Conservation (phyloP, 306 rosid genomes). For the Cicer bijugum region DNA sequence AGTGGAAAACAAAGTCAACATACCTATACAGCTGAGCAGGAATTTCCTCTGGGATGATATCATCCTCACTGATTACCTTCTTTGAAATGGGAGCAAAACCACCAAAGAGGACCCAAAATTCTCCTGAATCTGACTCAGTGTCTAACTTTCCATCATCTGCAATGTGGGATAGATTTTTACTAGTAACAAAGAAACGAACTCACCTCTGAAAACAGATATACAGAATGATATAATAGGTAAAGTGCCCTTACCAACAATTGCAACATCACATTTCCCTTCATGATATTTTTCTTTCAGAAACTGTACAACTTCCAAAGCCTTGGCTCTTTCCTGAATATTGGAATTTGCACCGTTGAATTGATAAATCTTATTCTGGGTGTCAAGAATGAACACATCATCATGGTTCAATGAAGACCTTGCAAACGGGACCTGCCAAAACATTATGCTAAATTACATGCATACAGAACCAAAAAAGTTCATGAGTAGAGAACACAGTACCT, state of each 20-base stretch:
- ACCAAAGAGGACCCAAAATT: slow-evolving; percentile 97
- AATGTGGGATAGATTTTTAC: slow-evolving; percentile 39
- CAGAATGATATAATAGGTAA: slow-evolving; percentile 18
- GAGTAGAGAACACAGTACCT: slow-evolving; percentile 57
- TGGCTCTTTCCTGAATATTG: slow-evolving; percentile 96
- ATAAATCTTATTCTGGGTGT: slow-evolving; percentile 72
- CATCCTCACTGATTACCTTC: slow-evolving; percentile 81
- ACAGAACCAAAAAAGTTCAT: slow-evolving; percentile 33
- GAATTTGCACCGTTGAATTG: slow-evolving; percentile 99
- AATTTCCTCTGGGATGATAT: slow-evolving; percentile 73
- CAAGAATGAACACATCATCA: slow-evolving; percentile 95
- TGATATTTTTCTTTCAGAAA: slow-evolving; percentile 92
- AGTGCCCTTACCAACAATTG: slow-evolving; percentile 85
- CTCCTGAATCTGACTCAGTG: slow-evolving; percentile 97
- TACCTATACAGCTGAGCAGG: slow-evolving; percentile 81
- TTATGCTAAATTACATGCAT: slow-evolving; percentile 43
- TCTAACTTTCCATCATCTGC: slow-evolving; percentile 97
- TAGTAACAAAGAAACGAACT: slow-evolving; percentile 34
- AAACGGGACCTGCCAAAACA: slow-evolving; percentile 79
- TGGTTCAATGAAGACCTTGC: slow-evolving; percentile 95
- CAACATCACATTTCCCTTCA: slow-evolving; percentile 80
- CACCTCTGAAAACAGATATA: slow-evolving; percentile 24
- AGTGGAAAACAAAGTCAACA: slow-evolving; percentile 16
- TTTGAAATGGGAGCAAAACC: slow-evolving; percentile 97
- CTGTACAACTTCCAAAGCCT: slow-evolving; percentile 93